phyloP scores from a whole-genome alignment of 164 flowering plant genomes.

The Paratinospora sagittata region DNA sequence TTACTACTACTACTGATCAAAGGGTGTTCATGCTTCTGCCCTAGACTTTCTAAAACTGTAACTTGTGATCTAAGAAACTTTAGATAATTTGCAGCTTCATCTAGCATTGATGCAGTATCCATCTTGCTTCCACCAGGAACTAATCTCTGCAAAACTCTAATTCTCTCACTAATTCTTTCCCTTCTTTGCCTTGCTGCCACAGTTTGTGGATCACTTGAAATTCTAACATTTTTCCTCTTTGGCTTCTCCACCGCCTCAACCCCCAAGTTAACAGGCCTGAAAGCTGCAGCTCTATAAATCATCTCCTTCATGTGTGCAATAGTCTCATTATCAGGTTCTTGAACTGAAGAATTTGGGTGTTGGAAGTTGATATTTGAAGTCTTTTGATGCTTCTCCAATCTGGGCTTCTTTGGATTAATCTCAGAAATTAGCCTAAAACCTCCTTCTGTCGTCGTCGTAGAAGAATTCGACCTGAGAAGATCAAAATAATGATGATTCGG shows the following conservation, averaged over 20 bases:
- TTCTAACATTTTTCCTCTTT: constrained; percentile 78
- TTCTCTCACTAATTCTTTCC: constrained; percentile 87
- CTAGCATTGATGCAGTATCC: constrained; percentile 99
- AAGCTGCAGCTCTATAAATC: constrained; percentile 82
- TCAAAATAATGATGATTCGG: constrained; percentile 17
- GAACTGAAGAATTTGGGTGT: constrained; percentile 35
- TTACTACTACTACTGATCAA: constrained; percentile 19
- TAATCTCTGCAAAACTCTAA: constrained; percentile 76
- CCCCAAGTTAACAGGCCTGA: constrained; percentile 75
- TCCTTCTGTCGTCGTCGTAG: constrained; percentile 22
- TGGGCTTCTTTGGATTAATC: constrained; percentile 39
- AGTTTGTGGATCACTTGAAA: constrained; percentile 91
- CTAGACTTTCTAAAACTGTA: constrained; percentile 55
- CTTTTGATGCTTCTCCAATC: constrained; percentile 35
- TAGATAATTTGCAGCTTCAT: constrained; percentile 95
- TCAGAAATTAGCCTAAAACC: constrained; percentile 39
- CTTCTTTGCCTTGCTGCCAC: constrained; percentile 95
- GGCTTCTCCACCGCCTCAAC: constrained; percentile 70
- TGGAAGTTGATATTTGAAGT: constrained; percentile 69
- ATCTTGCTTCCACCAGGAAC: constrained; percentile 96
- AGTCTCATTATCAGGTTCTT: constrained; percentile 74
- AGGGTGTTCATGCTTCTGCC: constrained; percentile 34
- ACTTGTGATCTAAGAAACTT: constrained; percentile 84
- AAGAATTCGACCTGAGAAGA: constrained; percentile 23
- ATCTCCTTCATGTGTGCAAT: constrained; percentile 91